phyloP scores from a whole-genome alignment of 2,329 filamentous ascomycete species.

The Stagonosporopsis vannaccii region DNA sequence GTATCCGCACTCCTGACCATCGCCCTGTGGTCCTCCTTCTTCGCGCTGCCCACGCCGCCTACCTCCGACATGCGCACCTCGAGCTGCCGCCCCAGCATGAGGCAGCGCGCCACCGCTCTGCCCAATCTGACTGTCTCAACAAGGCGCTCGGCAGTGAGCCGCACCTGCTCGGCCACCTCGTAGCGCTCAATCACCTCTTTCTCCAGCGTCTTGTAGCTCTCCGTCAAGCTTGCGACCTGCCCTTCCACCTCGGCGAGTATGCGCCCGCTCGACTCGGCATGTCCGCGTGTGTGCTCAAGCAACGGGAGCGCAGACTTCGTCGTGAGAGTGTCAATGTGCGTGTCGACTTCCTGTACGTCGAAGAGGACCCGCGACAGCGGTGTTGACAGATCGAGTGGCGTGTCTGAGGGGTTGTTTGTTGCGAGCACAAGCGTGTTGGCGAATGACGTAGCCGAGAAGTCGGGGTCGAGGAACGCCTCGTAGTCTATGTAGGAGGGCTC shows the following conservation, averaged over 20 bases:
- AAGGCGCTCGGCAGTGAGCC: constrained; percentile 76
- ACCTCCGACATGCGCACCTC: constrained; percentile 84
- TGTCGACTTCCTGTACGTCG: constrained; percentile 96
- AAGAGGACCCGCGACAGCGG: constrained; percentile 93
- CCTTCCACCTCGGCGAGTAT: constrained; percentile 80
- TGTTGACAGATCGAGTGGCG: constrained; percentile 89
- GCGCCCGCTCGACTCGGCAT: constrained; percentile 73
- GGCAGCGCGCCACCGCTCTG: constrained; percentile 76
- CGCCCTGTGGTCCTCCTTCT: constrained; percentile 76
- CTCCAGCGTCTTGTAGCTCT: constrained; percentile 85
- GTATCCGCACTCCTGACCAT: constrained; percentile 85
- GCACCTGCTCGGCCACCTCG: constrained; percentile 83
- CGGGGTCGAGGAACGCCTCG: constrained; percentile 83
- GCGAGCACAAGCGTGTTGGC: constrained; percentile 87
- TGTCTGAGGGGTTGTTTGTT: constrained; percentile 92
- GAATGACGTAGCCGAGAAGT: constrained; percentile 81
- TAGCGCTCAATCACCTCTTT: constrained; percentile 86
- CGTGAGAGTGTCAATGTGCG: constrained; percentile 89
- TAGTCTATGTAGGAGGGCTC: constrained; percentile 94
- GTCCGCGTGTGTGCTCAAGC: constrained; percentile 76
- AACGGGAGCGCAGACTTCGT: constrained; percentile 83
- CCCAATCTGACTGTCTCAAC: constrained; percentile 82
- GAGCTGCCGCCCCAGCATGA: constrained; percentile 83
- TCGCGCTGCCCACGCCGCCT: constrained; percentile 55
- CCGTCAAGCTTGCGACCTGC: constrained; percentile 80